These are phyloP conservation scores for Phytophthora palmivora DNA, from an alignment of 352 stramenopile species.

Conservation along the genomic window DNA sequence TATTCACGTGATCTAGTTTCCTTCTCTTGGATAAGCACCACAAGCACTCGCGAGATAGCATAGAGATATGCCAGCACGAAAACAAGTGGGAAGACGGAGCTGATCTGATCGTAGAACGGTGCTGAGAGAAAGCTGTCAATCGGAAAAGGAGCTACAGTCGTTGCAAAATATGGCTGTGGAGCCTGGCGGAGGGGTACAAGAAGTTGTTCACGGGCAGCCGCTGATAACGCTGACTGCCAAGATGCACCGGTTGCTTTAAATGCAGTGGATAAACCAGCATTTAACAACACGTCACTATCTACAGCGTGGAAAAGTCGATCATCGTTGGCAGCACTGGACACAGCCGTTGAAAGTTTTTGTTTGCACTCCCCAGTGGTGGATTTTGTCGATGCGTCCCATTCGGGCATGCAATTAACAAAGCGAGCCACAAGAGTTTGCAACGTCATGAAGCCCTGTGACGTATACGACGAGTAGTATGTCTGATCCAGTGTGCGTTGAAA, in stretches of 20 bases:
- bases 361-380: conserved; percentile 52
- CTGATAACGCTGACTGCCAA: conserved; percentile 11
- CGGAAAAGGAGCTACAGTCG: conserved; percentile 47
- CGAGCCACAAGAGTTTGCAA: conserved; percentile 67
- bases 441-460: conserved; percentile 63
- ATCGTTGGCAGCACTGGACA: conserved; percentile 28
- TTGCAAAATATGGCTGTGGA: conserved; percentile 51
- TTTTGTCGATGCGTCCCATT: conserved; percentile 46
- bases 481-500: conserved; percentile 57
- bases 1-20: conserved; percentile 66
- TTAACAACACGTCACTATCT: conserved; percentile 45
- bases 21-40: conserved; percentile 88
- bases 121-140: conserved; percentile 56
- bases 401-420: conserved; percentile 65
- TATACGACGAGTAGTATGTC: conserved; percentile 50
- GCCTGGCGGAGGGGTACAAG: conserved; percentile 50
- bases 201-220: conserved; percentile 32
- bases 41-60: conserved; percentile 77
- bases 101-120: conserved; percentile 74
- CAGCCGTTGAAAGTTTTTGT: conserved; percentile 45
- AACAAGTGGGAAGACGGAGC: conserved; percentile 79
- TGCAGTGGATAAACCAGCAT: conserved; percentile 15
- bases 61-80: conserved; percentile 88
- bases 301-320: conserved; percentile 34
- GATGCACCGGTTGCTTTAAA: neutral